Evolutionary conservation across 2,329 filamentous ascomycete genomes (phyloP).

Genomic region (Mollisia scopiformis): DNA sequence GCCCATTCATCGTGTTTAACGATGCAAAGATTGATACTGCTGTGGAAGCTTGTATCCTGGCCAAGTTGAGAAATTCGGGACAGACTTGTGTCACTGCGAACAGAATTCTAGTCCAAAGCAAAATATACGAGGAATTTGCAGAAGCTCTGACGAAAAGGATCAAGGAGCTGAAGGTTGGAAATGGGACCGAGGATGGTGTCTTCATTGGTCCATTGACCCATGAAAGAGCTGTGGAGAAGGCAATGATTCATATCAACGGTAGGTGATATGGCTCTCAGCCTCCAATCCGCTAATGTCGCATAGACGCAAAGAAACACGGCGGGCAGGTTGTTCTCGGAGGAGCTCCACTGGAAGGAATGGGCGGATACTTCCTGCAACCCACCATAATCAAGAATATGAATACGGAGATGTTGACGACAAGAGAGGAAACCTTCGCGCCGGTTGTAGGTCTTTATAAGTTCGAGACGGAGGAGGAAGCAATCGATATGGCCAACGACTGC

Average conservation of each 20-base stretch:
- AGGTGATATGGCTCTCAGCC: background rate
- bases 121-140: conserved; percentile 49
- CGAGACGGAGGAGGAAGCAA: conserved; percentile 57
- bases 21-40: conserved; percentile 86
- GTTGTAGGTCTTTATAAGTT: conserved; percentile 62
- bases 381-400: conserved; percentile 26
- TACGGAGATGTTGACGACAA: conserved; percentile 20
- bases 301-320: conserved; percentile 45
- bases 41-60: conserved; percentile 77
- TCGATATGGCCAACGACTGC: conserved; percentile 57
- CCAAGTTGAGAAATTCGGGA: conserved; percentile 89
- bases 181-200: conserved; percentile 19
- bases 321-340: conserved; percentile 43
- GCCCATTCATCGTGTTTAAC: conserved; percentile 94
- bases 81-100: conserved; percentile 59
- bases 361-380: conserved; percentile 24
- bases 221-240: conserved; percentile 24
- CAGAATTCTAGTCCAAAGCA: conserved; percentile 47
- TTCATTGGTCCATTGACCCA: conserved; percentile 23
- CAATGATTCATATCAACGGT: conserved; percentile 22
- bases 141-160: conserved; percentile 40
- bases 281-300: conserved; percentile 38
- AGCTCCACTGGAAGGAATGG: conserved; percentile 6
- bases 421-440: conserved; percentile 53
- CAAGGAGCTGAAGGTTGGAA: conserved; percentile 30